Evolutionary conservation across 179 eudicot species (phyloP).

Genomic region (Nepenthes alata): DNA sequence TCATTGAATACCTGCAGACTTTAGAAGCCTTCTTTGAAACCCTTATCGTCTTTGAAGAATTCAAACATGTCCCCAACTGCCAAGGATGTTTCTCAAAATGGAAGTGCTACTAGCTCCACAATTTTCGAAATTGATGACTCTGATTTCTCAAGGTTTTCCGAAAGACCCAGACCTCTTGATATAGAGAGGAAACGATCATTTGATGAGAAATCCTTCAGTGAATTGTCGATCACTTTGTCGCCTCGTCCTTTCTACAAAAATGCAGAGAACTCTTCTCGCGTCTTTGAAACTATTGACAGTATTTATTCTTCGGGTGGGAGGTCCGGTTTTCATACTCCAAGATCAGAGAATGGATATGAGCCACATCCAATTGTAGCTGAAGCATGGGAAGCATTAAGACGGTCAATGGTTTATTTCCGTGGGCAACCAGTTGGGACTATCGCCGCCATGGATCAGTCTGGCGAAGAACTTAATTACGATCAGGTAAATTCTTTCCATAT

Average conservation of each 20-base stretch:
- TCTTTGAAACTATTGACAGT: constrained; percentile 43
- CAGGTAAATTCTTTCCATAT: constrained; percentile 27
- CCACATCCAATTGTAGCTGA: constrained; percentile 62
- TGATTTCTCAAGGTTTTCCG: constrained; percentile 43
- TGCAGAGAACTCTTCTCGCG: constrained; percentile 42
- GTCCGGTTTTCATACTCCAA: constrained; percentile 49
- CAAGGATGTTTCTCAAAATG: constrained; percentile 27
- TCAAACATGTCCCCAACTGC: constrained; percentile 14
- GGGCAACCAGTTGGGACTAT: constrained; percentile 70
- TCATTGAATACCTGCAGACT: no score
- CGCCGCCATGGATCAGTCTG: constrained; percentile 61
- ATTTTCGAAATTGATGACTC: constrained; percentile 47
- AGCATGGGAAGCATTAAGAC: constrained; percentile 77
- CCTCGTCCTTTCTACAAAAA: constrained; percentile 44
- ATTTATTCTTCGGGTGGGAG: constrained; percentile 50
- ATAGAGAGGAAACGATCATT: constrained; percentile 64
- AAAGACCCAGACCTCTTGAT: constrained; percentile 38
- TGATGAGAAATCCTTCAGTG: constrained; percentile 73
- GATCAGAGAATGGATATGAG: constrained; percentile 45
- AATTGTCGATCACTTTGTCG: constrained; percentile 44
- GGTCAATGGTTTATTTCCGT: constrained; percentile 55
- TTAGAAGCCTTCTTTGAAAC: no score
- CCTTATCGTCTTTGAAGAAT: not conserved
- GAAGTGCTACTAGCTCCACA: constrained; percentile 18
- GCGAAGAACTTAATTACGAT: constrained; percentile 71